phyloP scores from a whole-genome alignment of 2,329 filamentous ascomycete genomes.

The Botrytis sinoallii region DNA sequence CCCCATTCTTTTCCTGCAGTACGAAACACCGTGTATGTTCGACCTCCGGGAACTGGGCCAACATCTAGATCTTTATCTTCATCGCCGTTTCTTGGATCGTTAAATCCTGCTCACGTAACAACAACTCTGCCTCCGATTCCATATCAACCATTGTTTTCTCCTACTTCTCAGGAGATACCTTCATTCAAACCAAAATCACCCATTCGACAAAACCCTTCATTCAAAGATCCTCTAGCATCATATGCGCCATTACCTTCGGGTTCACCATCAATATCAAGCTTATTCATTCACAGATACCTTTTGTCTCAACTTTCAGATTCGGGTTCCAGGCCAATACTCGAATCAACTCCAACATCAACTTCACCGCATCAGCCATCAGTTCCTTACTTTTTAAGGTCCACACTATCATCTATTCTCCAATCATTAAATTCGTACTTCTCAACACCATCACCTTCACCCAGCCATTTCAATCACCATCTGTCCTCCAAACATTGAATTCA shows the following conservation, averaged over 20 bases:
- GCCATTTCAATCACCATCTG: neutral
- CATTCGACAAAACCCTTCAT: neutral
- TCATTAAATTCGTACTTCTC: neutral
- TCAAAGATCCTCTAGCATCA: neutral
- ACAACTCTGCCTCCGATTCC: no score
- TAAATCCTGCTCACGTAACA: neutral
- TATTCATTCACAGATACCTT: neutral
- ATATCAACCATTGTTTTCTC: neutral
- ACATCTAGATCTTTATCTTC: neutral
- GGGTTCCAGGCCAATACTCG: neutral
- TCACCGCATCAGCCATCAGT: neutral
- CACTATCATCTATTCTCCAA: neutral
- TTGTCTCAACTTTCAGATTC: neutral
- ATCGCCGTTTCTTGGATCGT: neutral
- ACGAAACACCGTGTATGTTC: neutral
- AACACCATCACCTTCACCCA: neutral
- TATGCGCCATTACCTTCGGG: neutral
- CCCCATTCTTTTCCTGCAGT: neutral
- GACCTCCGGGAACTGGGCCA: neutral
- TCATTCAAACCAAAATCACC: neutral
- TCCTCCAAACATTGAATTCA: neutral
- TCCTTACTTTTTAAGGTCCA: neutral
- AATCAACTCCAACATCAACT: neutral
- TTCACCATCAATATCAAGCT: neutral
- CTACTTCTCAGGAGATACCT: neutral